A percentile compares a stretch with the other conserved stretches of the same genome.
Conservation (phyloP, 208 protist genomes). For the Leishmania major region DNA sequence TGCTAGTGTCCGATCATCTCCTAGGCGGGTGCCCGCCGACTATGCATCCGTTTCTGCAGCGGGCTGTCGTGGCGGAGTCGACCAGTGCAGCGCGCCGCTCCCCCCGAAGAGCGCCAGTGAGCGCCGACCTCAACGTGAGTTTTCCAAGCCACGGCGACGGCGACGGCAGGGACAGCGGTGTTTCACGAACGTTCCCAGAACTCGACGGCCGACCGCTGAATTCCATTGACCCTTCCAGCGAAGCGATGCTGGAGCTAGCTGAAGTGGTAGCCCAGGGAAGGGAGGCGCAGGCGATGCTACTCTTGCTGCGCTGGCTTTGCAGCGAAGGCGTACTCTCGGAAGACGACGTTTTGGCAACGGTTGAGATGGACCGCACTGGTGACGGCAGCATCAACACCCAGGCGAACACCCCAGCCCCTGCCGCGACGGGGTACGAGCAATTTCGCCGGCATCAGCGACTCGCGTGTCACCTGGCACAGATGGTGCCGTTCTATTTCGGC, state of each 20-base stretch:
- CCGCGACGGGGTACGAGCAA: not conserved
- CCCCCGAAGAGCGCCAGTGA: not conserved
- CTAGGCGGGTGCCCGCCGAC: slow-evolving; percentile 73
- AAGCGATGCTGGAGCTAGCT: not conserved
- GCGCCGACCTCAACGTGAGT: slow-evolving; percentile 22
- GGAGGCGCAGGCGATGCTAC: slow-evolving; percentile 36
- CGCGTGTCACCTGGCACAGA: slow-evolving; percentile 41
- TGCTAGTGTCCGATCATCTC: slow-evolving; percentile 72
- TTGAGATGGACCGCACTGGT: slow-evolving; percentile 15
- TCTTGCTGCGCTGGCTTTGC: slow-evolving; percentile 57
- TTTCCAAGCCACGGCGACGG: slow-evolving; percentile 9
- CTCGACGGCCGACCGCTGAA: slow-evolving; percentile 13
- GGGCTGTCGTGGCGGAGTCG: not conserved
- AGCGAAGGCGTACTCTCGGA: slow-evolving; percentile 27
- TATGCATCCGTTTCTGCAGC: slow-evolving; percentile 70
- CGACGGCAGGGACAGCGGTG: not conserved
- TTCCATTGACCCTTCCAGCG: not conserved
- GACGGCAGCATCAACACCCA: not conserved
- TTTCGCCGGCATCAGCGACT: slow-evolving; percentile 22
- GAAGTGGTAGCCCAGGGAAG: not conserved
- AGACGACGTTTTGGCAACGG: slow-evolving; percentile 35
- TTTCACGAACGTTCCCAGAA: not conserved
- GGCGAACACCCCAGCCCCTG: too few species aligned
- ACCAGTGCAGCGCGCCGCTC: not conserved
- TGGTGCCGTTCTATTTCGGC: slow-evolving; percentile 58